These are phyloP conservation scores for Candida methanosorbosa DNA, from an alignment of 805 yeast genomes.

Conservation along the genomic window DNA sequence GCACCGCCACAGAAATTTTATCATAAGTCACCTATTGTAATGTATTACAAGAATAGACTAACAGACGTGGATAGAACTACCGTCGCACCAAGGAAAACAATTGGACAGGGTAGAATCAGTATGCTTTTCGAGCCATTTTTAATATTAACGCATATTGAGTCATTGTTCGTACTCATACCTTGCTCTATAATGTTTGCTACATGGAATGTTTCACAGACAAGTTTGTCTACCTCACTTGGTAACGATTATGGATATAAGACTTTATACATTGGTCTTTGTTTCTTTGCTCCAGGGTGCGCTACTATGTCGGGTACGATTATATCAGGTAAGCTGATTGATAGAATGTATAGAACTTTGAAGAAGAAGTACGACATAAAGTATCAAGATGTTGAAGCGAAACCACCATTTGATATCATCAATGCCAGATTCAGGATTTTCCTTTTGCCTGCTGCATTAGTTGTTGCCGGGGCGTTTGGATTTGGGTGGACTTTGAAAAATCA, in stretches of 20 bases:
- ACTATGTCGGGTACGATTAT: slow-evolving; percentile 51
- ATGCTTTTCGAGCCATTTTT: slow-evolving; percentile 11
- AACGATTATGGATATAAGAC: slow-evolving; percentile 41
- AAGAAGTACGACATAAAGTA: slow-evolving; percentile 20
- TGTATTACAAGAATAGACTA: slow-evolving; percentile 22
- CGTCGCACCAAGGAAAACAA: slow-evolving; percentile 6
- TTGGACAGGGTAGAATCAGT: slow-evolving; percentile 14
- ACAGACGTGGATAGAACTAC: slow-evolving; percentile 20
- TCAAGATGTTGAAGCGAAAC: slow-evolving; percentile 7
- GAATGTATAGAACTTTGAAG: slow-evolving; percentile 31
- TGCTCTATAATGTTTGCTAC: slow-evolving; percentile 55
- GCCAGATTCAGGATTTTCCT: slow-evolving; percentile 44
- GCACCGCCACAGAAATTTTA: slow-evolving; percentile 36
- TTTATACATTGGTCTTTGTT: slow-evolving; percentile 59
- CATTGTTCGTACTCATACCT: slow-evolving; percentile 43
- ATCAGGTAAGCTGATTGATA: slow-evolving; percentile 51
- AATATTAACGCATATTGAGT: slow-evolving; percentile 13
- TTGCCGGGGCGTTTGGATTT: slow-evolving; percentile 37
- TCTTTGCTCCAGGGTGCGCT: slow-evolving; percentile 66
- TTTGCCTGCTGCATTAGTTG: slow-evolving; percentile 30
- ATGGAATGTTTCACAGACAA: slow-evolving; percentile 65
- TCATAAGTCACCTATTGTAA: slow-evolving; percentile 34
- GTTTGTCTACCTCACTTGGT: slow-evolving; percentile 48
- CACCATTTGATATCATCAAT: slow-evolving; percentile 44
- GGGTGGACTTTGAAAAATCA: slow-evolving; percentile 65